phyloP scores from a whole-genome alignment of 2,329 filamentous ascomycete species.

The Mycosphaerelloides madeirae region DNA sequence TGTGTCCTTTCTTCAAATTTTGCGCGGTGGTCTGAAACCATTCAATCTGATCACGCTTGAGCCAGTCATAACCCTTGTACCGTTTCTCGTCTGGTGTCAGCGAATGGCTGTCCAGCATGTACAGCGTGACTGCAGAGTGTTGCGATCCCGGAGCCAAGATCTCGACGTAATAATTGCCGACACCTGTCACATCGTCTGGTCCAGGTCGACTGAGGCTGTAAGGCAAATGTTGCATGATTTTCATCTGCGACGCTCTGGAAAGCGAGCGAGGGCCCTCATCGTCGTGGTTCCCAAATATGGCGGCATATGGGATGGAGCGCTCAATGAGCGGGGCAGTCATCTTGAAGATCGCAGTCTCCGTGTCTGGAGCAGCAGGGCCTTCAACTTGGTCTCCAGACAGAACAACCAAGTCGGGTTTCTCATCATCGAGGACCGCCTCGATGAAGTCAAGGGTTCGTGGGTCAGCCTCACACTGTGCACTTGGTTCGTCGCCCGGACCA shows the following conservation, averaged over 20 bases:
- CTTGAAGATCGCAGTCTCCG: constrained; percentile 91
- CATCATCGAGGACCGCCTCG: constrained; percentile 75
- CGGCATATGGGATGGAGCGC: constrained; percentile 84
- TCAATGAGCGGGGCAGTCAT: constrained; percentile 78
- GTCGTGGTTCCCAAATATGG: constrained; percentile 97
- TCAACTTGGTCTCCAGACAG: constrained; percentile 94
- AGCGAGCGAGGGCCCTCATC: constrained; percentile 66
- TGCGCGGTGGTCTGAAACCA: constrained; percentile 85
- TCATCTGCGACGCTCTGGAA: constrained; percentile 73
- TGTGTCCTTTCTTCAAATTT: constrained; percentile 59
- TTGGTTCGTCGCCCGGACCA: constrained; percentile 38
- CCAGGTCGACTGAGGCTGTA: constrained; percentile 85
- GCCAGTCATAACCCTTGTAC: constrained; percentile 93
- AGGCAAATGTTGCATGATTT: constrained; percentile 76
- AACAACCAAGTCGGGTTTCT: constrained; percentile 88
- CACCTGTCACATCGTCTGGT: constrained; percentile 76
- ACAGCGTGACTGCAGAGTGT: constrained; percentile 90
- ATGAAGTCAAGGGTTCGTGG: constrained; percentile 88
- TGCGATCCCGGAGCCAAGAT: constrained; percentile 76
- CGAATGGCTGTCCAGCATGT: constrained; percentile 86
- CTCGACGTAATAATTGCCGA: constrained; percentile 93
- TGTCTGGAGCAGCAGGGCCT: constrained; percentile 85
- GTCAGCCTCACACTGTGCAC: constrained; percentile 75
- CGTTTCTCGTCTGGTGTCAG: constrained; percentile 86
- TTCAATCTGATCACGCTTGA: constrained; percentile 87